Evolutionary conservation across 306 rosid species (phyloP).

Genomic region (Castanopsis chinensis): DNA sequence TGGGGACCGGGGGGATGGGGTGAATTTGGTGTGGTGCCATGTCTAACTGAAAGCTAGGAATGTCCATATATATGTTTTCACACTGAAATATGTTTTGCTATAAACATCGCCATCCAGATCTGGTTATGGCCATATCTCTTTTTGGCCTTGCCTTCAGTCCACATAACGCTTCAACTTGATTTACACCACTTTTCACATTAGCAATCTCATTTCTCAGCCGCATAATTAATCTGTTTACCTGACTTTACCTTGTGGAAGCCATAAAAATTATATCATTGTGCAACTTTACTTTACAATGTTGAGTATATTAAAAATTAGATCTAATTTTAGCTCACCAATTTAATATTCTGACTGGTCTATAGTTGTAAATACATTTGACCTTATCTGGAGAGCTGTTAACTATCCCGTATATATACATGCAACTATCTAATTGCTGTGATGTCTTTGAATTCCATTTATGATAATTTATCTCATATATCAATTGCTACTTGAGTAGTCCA

Average conservation of each 20-base stretch:
- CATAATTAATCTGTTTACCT: background rate
- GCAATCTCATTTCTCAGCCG: background rate
- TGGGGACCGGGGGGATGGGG: no score
- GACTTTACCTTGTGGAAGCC: background rate
- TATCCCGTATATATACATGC: background rate
- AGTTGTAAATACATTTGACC: background rate
- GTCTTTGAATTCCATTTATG: background rate
- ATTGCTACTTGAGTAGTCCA: background rate
- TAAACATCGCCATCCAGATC: background rate
- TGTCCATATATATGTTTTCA: background rate
- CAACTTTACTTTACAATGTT: background rate
- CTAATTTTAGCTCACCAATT: background rate
- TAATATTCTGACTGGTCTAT: conserved; percentile 16
- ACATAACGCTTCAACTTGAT: background rate
- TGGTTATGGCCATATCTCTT: background rate
- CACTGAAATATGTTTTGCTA: background rate
- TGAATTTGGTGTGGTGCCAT: background rate
- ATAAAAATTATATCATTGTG: background rate
- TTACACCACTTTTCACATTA: background rate
- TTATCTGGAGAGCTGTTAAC: background rate
- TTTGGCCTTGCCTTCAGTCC: background rate
- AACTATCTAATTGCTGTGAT: conserved; percentile 5
- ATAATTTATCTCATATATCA: conserved; percentile 1
- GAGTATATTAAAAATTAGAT: no score
- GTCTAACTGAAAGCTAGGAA: background rate